Percentiles rank a stretch among this genome's conserved stretches.
These are phyloP conservation scores for Lupinus albus DNA, from an alignment of 306 rosid genomes.

Conservation along the genomic window DNA sequence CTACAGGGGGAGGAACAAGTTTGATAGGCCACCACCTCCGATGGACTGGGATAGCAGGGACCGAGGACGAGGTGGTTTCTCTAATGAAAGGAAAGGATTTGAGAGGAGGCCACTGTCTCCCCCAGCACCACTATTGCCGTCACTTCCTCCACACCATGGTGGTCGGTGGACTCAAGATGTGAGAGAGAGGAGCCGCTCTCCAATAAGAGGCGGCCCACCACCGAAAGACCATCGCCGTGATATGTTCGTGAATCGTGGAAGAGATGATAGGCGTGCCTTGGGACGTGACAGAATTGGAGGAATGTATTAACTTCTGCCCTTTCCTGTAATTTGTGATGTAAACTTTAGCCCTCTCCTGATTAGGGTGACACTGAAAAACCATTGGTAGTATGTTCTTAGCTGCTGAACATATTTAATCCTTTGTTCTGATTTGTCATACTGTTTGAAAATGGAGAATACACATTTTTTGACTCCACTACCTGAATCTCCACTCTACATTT, in stretches of 20 bases:
- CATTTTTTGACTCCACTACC: no score
- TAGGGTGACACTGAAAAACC: constrained; percentile 8
- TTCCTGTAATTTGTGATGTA: constrained; percentile 17
- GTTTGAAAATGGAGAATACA: no score
- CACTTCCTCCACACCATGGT: constrained; percentile 59
- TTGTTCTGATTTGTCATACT: neutral
- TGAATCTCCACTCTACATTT: no score
- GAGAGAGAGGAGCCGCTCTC: constrained; percentile 85
- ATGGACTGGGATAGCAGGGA: constrained; percentile 60
- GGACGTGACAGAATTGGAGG: constrained; percentile 74
- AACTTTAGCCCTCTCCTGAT: neutral
- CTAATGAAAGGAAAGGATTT: constrained; percentile 54
- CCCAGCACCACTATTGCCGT: constrained; percentile 42
- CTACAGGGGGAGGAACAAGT: constrained; percentile 60
- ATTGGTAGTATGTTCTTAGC: constrained; percentile 5
- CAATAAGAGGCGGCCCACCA: constrained; percentile 63
- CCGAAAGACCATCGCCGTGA: constrained; percentile 68
- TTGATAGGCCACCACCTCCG: constrained; percentile 54
- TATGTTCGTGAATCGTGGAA: constrained; percentile 51
- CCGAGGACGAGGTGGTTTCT: constrained; percentile 58
- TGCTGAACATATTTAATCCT: constrained; percentile 23
- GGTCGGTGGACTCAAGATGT: constrained; percentile 63
- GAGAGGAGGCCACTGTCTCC: constrained; percentile 68
- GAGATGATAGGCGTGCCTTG: constrained; percentile 65
- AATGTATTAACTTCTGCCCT: constrained; percentile 49